Percentiles rank a stretch among this genome's conserved stretches.
These are phyloP conservation scores for Epichloe bromicola DNA, from an alignment of 2,329 filamentous ascomycete species.

Conservation along the genomic window DNA sequence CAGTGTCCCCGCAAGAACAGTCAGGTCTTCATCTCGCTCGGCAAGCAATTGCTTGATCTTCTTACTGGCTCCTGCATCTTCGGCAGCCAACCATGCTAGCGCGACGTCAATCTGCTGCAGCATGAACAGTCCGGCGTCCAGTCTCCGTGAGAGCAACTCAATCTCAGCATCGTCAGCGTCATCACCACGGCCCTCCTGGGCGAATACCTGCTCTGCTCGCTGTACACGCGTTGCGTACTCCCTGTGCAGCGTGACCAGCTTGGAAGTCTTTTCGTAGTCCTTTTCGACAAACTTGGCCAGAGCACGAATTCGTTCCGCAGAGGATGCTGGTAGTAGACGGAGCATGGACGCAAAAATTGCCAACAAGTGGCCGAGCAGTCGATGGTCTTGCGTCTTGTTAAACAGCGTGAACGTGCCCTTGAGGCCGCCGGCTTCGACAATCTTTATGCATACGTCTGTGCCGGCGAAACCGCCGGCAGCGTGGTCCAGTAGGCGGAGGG, in stretches of 20 bases:
- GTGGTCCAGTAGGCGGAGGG: constrained; percentile 75
- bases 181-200: constrained; percentile 9
- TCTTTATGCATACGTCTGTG: constrained; percentile 52
- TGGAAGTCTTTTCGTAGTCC: constrained; percentile 73
- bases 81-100: constrained; percentile 81
- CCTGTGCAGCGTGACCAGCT: constrained; percentile 56
- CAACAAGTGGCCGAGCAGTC: constrained; percentile 65
- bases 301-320: constrained; percentile 64
- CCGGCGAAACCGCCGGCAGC: constrained; percentile 43
- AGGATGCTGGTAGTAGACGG: constrained; percentile 63
- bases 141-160: constrained; percentile 59
- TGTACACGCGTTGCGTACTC: constrained; percentile 58
- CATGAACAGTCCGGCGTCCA: constrained; percentile 76
- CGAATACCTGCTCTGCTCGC: constrained; percentile 35
- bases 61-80: constrained; percentile 62
- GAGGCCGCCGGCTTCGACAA: constrained; percentile 75
- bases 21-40: constrained; percentile 54
- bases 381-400: constrained; percentile 64
- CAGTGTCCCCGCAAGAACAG: constrained; percentile 52
- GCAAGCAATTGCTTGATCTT: constrained; percentile 52
- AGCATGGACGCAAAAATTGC: constrained; percentile 79
- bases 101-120: constrained; percentile 75
- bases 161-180: constrained; percentile 42
- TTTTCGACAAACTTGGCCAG: constrained; percentile 94
- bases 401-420: constrained; percentile 79